Evolutionary conservation across 352 stramenopile genomes (phyloP).

Genomic region (Phytophthora hibernalis): DNA sequence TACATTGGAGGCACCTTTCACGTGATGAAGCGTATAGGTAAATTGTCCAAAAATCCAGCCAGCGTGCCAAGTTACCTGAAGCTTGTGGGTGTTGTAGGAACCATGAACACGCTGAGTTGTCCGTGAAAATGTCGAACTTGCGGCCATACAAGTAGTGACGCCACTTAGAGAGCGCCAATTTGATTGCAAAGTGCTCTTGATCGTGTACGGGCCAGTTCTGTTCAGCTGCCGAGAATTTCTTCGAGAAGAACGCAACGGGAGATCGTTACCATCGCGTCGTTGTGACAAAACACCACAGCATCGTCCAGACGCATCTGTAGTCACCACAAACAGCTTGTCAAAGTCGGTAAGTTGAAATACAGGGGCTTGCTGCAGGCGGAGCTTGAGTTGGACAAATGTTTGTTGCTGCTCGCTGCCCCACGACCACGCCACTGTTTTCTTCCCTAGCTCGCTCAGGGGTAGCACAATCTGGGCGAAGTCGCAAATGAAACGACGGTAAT

Average conservation of each 20-base stretch:
- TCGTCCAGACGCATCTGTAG: constrained; percentile 31
- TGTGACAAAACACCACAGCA: constrained; percentile 1
- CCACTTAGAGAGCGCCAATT: background rate
- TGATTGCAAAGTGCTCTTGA: constrained; percentile 9
- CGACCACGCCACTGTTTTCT: constrained; percentile 8
- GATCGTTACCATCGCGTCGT: constrained; percentile 4
- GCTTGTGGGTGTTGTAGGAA: background rate
- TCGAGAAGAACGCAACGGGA: background rate
- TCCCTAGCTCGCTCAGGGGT: constrained; percentile 9
- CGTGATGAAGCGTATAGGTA: background rate
- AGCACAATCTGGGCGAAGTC: constrained; percentile 21
- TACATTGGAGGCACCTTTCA: background rate
- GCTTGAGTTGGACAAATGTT: constrained; percentile 1
- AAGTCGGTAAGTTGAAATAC: constrained; percentile 36
- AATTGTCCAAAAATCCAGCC: background rate
- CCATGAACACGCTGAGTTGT: constrained; percentile 4
- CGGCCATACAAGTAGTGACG: background rate
- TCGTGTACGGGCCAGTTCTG: constrained; percentile 1
- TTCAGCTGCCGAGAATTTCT: background rate
- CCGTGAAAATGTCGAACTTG: background rate
- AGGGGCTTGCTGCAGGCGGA: constrained; percentile 30
- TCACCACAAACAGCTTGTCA: constrained; percentile 35
- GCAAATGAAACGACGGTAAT: constrained; percentile 30
- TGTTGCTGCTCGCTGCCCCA: background rate
- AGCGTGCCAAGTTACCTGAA: background rate